Evolutionary conservation across 768 basidiomycete species (phyloP).

Genomic region (Albatrellus ellisii): DNA sequence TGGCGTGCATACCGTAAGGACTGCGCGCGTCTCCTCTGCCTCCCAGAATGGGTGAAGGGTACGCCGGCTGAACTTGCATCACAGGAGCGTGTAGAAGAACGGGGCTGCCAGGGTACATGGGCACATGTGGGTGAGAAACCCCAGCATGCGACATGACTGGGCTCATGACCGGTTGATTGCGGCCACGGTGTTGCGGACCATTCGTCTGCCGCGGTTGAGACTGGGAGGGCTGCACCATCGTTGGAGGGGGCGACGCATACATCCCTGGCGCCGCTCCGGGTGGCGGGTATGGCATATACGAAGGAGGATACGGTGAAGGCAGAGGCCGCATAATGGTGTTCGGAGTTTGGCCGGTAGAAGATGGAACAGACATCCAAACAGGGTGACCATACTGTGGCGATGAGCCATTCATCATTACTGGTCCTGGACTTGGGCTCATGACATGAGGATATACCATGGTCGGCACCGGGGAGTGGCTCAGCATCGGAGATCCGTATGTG

Average conservation of each 20-base stretch:
- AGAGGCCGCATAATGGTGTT: conserved; percentile 42
- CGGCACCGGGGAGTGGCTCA: conserved; percentile 59
- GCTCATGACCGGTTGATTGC: conserved; percentile 41
- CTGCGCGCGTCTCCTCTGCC: conserved; percentile 29
- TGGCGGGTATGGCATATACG: conserved; percentile 52
- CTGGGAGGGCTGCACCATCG: conserved; percentile 28
- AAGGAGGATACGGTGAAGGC: conserved; percentile 45
- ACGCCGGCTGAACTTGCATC: conserved; percentile 21
- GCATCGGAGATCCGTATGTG: conserved; percentile 54
- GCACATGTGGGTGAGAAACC: conserved; percentile 18
- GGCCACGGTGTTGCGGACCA: conserved; percentile 28
- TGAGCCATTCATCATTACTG: conserved; percentile 51
- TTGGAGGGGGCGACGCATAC: conserved; percentile 34
- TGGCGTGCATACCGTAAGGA: conserved; percentile 17
- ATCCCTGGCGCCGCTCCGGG: conserved; percentile 33
- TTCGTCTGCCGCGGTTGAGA: conserved; percentile 29
- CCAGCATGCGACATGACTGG: conserved; percentile 42
- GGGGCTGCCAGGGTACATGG: conserved; percentile 59
- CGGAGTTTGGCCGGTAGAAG: conserved; percentile 32
- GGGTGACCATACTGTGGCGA: conserved; percentile 45
- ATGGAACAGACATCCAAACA: conserved; percentile 51
- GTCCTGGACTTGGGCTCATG: conserved; percentile 44
- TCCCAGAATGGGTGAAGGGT: conserved; percentile 15
- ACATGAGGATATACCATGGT: conserved; percentile 51
- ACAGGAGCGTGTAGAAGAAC: conserved; percentile 45